A percentile compares a stretch with the other conserved stretches of the same genome.
Evolutionary conservation across 257 asterid species (phyloP).

Genomic region (Ehretia macrophylla): DNA sequence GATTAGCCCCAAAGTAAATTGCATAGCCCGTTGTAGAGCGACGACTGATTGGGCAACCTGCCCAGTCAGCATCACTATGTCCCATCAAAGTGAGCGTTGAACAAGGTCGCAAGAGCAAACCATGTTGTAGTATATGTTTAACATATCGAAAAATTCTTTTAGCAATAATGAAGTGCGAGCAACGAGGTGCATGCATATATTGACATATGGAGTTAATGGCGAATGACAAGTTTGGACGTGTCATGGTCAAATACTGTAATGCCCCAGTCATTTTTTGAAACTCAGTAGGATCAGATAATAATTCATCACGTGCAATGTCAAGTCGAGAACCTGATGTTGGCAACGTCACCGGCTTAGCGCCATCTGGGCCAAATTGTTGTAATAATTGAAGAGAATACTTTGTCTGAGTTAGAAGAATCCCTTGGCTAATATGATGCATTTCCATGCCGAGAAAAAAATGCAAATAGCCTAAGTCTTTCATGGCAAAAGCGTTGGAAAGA

Average conservation of each 20-base stretch:
- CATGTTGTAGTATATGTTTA: background rate
- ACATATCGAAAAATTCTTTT: background rate
- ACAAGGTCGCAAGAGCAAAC: background rate
- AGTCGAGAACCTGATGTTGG: background rate
- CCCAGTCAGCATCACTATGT: background rate
- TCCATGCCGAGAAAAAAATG: background rate
- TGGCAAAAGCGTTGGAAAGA: background rate
- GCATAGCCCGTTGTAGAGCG: background rate
- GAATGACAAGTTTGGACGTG: background rate
- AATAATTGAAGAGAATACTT: no score
- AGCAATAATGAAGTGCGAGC: background rate
- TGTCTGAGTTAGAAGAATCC: no score
- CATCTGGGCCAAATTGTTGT: background rate
- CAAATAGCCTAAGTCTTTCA: background rate
- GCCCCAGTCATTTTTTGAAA: no score
- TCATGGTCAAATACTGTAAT: background rate
- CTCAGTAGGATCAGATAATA: conserved; percentile 1
- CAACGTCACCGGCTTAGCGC: background rate
- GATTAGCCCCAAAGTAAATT: background rate
- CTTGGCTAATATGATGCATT: no score
- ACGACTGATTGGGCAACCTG: background rate
- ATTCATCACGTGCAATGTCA: background rate
- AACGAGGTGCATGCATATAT: background rate
- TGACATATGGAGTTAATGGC: background rate
- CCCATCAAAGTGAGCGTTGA: background rate